Conservation (phyloP, 352 stramenopile genomes). For the Globisporangium emineosum region DNA sequence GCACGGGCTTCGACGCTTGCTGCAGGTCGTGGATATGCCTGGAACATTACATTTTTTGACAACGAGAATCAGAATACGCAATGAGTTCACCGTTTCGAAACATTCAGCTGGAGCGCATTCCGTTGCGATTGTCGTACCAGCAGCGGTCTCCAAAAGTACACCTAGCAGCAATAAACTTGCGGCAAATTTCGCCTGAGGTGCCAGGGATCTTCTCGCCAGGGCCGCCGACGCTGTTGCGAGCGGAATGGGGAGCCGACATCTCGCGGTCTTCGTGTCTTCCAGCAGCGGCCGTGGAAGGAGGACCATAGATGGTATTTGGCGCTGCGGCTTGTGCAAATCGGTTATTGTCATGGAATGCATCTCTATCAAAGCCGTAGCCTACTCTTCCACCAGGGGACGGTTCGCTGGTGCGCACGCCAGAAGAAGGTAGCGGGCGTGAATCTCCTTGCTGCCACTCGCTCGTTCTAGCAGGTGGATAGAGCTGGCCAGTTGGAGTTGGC, state of each 20-base stretch:
- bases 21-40: slow-evolving; percentile 64
- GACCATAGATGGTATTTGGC: background rate
- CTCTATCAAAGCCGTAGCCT: slow-evolving; percentile 14
- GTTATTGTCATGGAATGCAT: slow-evolving; percentile 15
- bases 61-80: background rate
- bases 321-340: slow-evolving; percentile 11
- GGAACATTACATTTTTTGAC: slow-evolving; percentile 11
- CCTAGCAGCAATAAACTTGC: slow-evolving; percentile 62
- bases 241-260: slow-evolving; percentile 18
- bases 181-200: slow-evolving; percentile 62
- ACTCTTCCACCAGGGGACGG: slow-evolving; percentile 4
- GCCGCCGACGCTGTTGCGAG: background rate
- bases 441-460: slow-evolving; percentile 7
- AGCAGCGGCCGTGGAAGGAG: background rate
- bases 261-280: slow-evolving; percentile 11
- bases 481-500: background rate
- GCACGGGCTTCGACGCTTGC: background rate
- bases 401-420: background rate
- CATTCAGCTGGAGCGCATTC: slow-evolving; percentile 1
- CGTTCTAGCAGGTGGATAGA: slow-evolving; percentile 3
- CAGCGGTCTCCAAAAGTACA: slow-evolving; percentile 82
- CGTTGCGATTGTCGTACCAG: slow-evolving; percentile 50
- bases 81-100: slow-evolving; percentile 11
- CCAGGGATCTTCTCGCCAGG: slow-evolving; percentile 30
- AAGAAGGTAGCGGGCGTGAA: background rate